Conservation (phyloP, 2,329 filamentous ascomycete species). For the Aspergillus piperis region DNA sequence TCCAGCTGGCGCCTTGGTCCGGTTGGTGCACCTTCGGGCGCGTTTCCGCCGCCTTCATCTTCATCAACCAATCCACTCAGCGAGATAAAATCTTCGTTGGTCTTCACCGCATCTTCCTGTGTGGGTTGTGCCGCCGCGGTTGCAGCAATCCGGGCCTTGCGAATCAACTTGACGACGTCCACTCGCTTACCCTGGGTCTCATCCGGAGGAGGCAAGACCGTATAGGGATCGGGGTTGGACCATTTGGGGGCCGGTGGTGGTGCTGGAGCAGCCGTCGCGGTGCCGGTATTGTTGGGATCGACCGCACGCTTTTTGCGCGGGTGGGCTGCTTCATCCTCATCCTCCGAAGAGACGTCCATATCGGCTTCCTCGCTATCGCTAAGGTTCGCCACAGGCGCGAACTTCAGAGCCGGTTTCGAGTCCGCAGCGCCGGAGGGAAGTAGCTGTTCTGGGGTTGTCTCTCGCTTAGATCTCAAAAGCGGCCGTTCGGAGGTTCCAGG, state of each 20-base stretch:
- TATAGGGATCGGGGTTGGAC: constrained; percentile 97
- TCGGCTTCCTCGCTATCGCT: constrained; percentile 50
- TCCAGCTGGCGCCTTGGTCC: constrained; percentile 36
- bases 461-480: constrained; percentile 36
- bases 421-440: constrained; percentile 24
- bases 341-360: constrained; percentile 47
- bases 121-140: constrained; percentile 48
- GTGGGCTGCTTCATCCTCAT: constrained; percentile 34
- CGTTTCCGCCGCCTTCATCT: constrained; percentile 33
- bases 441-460: constrained; percentile 41
- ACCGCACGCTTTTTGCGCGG: constrained; percentile 44
- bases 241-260: constrained; percentile 65
- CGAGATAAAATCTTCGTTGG: constrained; percentile 83
- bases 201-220: constrained; percentile 76
- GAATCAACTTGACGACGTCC: constrained; percentile 87
- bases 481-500: constrained; percentile 42
- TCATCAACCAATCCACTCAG: constrained; percentile 68
- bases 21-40: constrained; percentile 41
- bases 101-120: constrained; percentile 56
- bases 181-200: constrained; percentile 72
- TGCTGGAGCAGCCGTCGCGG: constrained; percentile 25
- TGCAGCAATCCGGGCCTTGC: constrained; percentile 75
- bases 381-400: constrained; percentile 39
- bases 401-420: constrained; percentile 36
- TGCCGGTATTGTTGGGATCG: constrained; percentile 22